Evolutionary conservation across 768 basidiomycete genomes (phyloP).

Genomic region (Tylopilus cervinicoccineus): DNA sequence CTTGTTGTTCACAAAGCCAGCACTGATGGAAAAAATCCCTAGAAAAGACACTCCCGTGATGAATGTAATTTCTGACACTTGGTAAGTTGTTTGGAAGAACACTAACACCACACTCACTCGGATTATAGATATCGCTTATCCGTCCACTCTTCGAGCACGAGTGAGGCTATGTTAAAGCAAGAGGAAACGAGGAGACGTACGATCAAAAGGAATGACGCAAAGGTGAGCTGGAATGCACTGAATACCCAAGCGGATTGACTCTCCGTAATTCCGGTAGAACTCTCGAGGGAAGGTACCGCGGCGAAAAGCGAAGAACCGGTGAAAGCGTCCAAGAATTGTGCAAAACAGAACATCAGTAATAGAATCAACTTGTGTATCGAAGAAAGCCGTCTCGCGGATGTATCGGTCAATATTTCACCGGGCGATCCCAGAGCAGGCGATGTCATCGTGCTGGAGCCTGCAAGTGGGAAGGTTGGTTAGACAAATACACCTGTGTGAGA

Average conservation of each 20-base stretch:
- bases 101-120: conserved; percentile 28
- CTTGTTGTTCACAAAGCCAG: conserved; percentile 45
- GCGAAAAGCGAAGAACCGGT: conserved; percentile 40
- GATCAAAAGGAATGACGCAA: conserved; percentile 37
- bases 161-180: conserved; percentile 8
- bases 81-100: conserved; percentile 19
- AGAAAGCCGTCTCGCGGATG: too few relatives aligned
- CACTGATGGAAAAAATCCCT: conserved; percentile 41
- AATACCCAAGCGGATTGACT: conserved; percentile 34
- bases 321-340: conserved; percentile 43
- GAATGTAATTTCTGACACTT: conserved; percentile 41
- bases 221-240: conserved; percentile 45
- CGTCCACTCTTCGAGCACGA: conserved; percentile 19
- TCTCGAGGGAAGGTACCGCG: conserved; percentile 35
- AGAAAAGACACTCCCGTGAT: conserved; percentile 37
- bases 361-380: conserved; percentile 28
- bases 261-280: conserved; percentile 6
- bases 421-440: too few relatives aligned
- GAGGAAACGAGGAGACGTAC: conserved; percentile 16
- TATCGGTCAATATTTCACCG: too few relatives aligned
- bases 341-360: conserved; percentile 37
- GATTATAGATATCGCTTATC: conserved; percentile 22
- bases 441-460: too few relatives aligned
- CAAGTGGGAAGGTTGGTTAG: too few relatives aligned
- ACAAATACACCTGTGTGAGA: too few relatives aligned